Evolutionary conservation across 2,329 filamentous ascomycete genomes (phyloP), one percentile per base, ranked within the genome.

Genomic region (Colletotrichum tabaci): DNA sequence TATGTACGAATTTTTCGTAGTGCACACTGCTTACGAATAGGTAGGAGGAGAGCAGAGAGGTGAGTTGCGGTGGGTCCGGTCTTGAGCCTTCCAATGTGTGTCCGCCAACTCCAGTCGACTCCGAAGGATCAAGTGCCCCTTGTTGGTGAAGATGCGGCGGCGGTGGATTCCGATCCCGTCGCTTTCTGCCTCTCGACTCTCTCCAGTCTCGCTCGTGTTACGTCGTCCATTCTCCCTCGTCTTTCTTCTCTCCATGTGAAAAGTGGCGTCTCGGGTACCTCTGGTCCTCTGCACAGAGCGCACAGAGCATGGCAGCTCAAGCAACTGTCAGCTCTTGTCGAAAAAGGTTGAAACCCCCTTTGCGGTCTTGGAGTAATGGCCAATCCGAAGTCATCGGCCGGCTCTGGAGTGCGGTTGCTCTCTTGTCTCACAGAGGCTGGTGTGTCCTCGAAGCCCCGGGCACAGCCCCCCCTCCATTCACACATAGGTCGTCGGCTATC

Each of bases 281-380:
- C 18, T 65, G 26, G 47, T 18, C 23, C 50, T 42, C 13, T 65
- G 13, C 52, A 38, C 40, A 56, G 35, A 12, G 42, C 57, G 57
- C 56, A 62, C 57, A 61, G 57, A 56, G 57, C 42, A 62, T 44
- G 61, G 18, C n/a, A 47, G 38, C 12, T 47, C 50, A 63, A 65
- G 23, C 46, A 65, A 44, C 26, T 65, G 40, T 23, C 50, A 57
- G 61, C 40, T 38, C 18, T 55, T 16, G 26, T 35, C 18, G 21
- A 40, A 38, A 42, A 55, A 49, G 46, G 23, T 61, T 52, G 23
- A n/a, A 52, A n/a, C 9, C 40, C 21, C 30, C 21, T 66, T 47
- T 52, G 53, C 23, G 30, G 38, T 38, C 42, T 18, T 47, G 30
- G 23, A 56, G 52, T 13, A 35, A 35, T 35, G 44, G 46, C 47